Conservation (phyloP, 768 basidiomycete species). For the Auriscalpium microsporum region DNA sequence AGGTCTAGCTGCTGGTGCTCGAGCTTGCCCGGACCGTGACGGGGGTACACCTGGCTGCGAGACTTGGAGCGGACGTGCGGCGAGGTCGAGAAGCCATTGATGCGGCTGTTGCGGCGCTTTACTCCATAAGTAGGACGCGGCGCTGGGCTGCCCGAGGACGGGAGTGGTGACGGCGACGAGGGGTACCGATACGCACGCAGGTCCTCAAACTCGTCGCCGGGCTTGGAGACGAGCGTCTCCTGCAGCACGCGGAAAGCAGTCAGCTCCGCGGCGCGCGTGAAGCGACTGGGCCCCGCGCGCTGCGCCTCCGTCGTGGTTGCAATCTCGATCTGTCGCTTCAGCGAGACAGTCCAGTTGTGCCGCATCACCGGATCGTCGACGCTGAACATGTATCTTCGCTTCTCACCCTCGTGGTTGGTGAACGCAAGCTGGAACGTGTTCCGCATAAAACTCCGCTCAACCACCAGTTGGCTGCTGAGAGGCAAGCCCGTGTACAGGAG, state of each 20-base stretch:
- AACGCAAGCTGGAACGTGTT: conserved; percentile 95
- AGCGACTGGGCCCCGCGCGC: conserved; percentile 27
- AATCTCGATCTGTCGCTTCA: conserved; percentile 58
- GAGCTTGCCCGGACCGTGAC: conserved; percentile 52
- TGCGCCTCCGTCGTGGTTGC: conserved; percentile 25
- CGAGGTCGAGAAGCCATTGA: conserved; percentile 8
- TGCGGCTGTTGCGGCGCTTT: conserved; percentile 14
- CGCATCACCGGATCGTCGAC: conserved; percentile 72
- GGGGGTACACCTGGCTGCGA: conserved; percentile 60
- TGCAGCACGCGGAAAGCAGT: conserved; percentile 78
- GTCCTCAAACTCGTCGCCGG: conserved; percentile 13
- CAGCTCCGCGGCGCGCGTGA: conserved; percentile 61
- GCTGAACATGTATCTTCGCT: conserved; percentile 92
- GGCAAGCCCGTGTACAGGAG: conserved; percentile 76
- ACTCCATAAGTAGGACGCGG: not conserved
- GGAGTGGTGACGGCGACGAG: conserved; percentile 15
- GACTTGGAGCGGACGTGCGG: conserved; percentile 57
- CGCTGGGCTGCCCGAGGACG: conserved; percentile 21
- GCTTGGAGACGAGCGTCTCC: conserved; percentile 60
- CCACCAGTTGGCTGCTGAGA: conserved; percentile 63
- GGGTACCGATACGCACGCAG: not conserved
- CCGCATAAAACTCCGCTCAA: conserved; percentile 93
- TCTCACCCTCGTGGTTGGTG: conserved; percentile 50
- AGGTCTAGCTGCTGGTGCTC: conserved; percentile 44
- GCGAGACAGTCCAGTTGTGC: conserved; percentile 61